Conservation (phyloP, 345 rosid genomes). For the Citrus mangshanensis region DNA sequence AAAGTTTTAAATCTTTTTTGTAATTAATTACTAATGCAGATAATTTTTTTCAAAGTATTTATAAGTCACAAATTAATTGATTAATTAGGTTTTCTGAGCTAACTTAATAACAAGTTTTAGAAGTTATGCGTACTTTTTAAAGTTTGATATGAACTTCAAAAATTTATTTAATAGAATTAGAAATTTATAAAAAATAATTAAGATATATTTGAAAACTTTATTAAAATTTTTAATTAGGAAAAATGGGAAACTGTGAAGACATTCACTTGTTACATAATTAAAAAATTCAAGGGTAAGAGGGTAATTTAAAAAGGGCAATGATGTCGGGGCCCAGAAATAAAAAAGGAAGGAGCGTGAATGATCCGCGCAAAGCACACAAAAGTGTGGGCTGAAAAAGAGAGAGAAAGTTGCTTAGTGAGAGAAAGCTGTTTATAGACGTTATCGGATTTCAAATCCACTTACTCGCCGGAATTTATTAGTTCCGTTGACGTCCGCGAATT, state of each 20-base stretch:
- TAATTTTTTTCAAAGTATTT: too few species aligned
- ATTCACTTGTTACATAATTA: not conserved
- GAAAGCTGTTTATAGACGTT: conserved; percentile 64
- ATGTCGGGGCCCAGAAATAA: conserved; percentile 23
- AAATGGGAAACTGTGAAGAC: not conserved
- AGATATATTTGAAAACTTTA: too few species aligned
- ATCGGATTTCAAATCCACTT: conserved; percentile 71
- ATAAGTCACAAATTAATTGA: not conserved
- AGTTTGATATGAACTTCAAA: not conserved
- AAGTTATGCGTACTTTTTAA: too few species aligned
- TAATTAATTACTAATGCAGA: too few species aligned
- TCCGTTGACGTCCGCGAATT: conserved; percentile 62
- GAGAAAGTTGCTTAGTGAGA: conserved; percentile 20
- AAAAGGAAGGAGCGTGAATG: conserved; percentile 39
- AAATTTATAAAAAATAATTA: too few species aligned
- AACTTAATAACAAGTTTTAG: not conserved
- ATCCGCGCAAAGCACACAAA: conserved; percentile 46
- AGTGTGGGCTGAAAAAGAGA: conserved; percentile 36
- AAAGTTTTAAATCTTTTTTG: too few species aligned
- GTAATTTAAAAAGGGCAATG: conserved; percentile 12
- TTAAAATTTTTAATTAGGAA: too few species aligned
- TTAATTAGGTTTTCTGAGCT: not conserved
- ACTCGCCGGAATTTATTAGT: conserved; percentile 66
- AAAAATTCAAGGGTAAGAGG: conserved; percentile 16
- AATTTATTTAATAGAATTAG: too few species aligned